Conservation (phyloP, 352 stramenopile species). For the Pythium biforme region DNA sequence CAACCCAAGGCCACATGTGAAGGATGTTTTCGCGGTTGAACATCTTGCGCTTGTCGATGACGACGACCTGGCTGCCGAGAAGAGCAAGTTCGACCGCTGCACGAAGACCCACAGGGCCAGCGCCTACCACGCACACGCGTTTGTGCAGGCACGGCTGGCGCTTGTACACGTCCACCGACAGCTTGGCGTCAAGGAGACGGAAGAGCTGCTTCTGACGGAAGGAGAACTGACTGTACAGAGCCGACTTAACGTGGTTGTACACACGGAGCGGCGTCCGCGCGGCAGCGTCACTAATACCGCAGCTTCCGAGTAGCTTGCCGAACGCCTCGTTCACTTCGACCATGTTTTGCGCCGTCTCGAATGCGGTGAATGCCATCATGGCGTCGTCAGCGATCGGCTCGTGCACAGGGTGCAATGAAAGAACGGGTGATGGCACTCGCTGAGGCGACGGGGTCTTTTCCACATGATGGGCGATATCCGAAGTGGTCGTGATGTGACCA, state of each 20-base stretch:
- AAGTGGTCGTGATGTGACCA: constrained; percentile 26
- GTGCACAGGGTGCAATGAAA: constrained; percentile 41
- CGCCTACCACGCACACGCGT: constrained; percentile 71
- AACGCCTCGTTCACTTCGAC: constrained; percentile 53
- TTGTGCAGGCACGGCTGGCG: constrained; percentile 61
- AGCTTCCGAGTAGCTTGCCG: constrained; percentile 54
- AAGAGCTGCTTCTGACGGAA: constrained; percentile 82
- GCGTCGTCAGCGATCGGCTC: constrained; percentile 38
- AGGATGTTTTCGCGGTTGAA: constrained; percentile 86
- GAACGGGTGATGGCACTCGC: constrained; percentile 20
- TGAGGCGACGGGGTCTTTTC: neutral
- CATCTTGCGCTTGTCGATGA: constrained; percentile 80
- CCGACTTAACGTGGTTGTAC: constrained; percentile 67
- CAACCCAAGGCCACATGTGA: constrained; percentile 81
- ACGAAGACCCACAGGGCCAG: constrained; percentile 72
- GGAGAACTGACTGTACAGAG: constrained; percentile 51
- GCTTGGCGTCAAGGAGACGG: constrained; percentile 61
- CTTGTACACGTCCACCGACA: constrained; percentile 51
- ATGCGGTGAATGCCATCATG: constrained; percentile 49
- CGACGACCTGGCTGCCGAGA: constrained; percentile 65
- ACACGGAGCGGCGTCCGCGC: constrained; percentile 52
- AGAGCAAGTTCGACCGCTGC: constrained; percentile 72
- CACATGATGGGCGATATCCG: constrained; percentile 22
- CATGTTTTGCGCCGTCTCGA: constrained; percentile 65
- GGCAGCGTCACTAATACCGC: constrained; percentile 49